Conservation (phyloP, 1,284 basidiomycete genomes). For the Boletus sp. region DNA sequence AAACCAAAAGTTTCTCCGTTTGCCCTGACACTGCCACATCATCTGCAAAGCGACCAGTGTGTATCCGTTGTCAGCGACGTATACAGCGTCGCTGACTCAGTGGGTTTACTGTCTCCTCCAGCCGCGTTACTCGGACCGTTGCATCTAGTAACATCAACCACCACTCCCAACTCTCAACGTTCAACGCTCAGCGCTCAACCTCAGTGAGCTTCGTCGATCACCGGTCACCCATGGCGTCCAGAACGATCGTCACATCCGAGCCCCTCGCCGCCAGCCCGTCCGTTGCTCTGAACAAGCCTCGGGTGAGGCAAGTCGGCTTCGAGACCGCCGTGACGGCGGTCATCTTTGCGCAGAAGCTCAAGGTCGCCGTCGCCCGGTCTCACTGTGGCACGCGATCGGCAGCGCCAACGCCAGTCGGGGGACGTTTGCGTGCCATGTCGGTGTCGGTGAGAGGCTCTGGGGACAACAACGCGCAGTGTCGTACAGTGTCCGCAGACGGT, state of each 20-base stretch:
- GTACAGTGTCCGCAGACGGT: conserved; percentile 1
- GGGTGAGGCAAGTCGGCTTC: conserved; percentile 20
- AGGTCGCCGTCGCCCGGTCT: conserved; percentile 19
- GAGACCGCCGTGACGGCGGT: conserved; percentile 24
- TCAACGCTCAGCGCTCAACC: too few relatives aligned
- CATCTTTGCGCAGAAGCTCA: conserved; percentile 25
- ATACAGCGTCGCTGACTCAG: conserved; percentile 11
- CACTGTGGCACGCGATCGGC: not conserved
- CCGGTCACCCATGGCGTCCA: not conserved
- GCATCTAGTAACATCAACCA: not conserved
- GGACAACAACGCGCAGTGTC: not conserved
- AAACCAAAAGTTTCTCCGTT: not conserved
- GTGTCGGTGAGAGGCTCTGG: not conserved
- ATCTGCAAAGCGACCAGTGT: conserved; percentile 2
- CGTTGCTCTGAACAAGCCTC: not conserved
- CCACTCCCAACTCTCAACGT: too few relatives aligned
- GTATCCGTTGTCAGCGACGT: not conserved
- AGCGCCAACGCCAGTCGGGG: not conserved
- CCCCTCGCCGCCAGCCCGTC: not conserved
- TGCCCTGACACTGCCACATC: not conserved
- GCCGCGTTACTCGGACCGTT: not conserved
- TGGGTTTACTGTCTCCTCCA: not conserved
- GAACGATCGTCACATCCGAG: not conserved
- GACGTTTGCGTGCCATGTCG: conserved; percentile 6
- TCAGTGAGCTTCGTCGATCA: not conserved